A percentile compares a stretch with the other conserved stretches of the same genome.
Conservation (phyloP, 2,329 filamentous ascomycete species). For the Paraphaeosphaeria minitans region DNA sequence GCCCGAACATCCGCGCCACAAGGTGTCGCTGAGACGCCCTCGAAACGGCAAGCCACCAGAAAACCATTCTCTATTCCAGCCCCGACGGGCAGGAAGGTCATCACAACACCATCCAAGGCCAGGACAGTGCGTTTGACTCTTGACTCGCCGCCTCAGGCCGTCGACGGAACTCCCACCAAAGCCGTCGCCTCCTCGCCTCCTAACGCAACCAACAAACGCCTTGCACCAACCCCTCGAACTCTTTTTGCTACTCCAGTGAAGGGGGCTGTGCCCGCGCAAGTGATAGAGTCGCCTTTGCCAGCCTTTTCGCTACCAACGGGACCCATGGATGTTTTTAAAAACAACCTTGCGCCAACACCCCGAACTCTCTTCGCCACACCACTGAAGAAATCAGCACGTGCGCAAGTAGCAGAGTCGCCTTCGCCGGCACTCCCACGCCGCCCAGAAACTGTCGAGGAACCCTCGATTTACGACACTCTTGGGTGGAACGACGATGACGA, state of each 20-base stretch:
- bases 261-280: neutral
- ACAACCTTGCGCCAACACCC: slow-evolving; percentile 9
- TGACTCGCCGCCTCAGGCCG: slow-evolving; percentile 11
- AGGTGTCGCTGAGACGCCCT: slow-evolving; percentile 51
- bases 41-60: slow-evolving; percentile 43
- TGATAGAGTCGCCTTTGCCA: slow-evolving; percentile 10
- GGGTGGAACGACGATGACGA: slow-evolving; percentile 53
- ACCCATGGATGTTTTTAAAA: neutral
- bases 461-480: slow-evolving; percentile 50
- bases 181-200: slow-evolving; percentile 19
- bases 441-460: slow-evolving; percentile 21
- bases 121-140: slow-evolving; percentile 12
- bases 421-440: slow-evolving; percentile 17
- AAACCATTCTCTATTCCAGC: slow-evolving; percentile 27
- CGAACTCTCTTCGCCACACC: slow-evolving; percentile 27
- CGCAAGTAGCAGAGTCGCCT: slow-evolving; percentile 9
- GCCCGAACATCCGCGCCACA: slow-evolving; percentile 35
- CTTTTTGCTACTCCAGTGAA: slow-evolving; percentile 30
- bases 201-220: neutral
- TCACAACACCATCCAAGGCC: slow-evolving; percentile 40
- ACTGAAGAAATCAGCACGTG: slow-evolving; percentile 8
- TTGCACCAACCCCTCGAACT: slow-evolving; percentile 16
- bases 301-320: neutral
- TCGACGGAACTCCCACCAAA: slow-evolving; percentile 33
- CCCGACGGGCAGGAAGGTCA: slow-evolving; percentile 34